A percentile compares a stretch with the other conserved stretches of the same genome.
phyloP scores from a whole-genome alignment of 2,329 filamentous ascomycete species.

The Microcyclosporella mali region DNA sequence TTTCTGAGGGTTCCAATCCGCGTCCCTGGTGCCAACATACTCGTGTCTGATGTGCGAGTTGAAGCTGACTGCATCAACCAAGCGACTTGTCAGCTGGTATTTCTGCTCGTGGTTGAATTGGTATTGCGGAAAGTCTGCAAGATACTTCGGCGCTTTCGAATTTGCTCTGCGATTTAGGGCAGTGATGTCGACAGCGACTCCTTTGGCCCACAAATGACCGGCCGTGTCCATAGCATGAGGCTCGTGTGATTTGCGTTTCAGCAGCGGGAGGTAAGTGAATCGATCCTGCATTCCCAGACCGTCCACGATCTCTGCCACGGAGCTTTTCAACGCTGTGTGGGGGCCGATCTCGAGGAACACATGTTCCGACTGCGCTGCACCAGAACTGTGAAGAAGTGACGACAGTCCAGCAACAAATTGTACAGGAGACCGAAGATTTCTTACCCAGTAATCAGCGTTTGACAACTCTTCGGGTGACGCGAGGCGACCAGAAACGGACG shows the following conservation, averaged over 20 bases:
- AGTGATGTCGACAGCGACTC: slow-evolving; percentile 1
- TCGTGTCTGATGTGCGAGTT: neutral
- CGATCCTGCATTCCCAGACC: neutral
- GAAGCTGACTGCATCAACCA: neutral
- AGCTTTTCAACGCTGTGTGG: neutral
- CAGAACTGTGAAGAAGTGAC: too few relatives aligned
- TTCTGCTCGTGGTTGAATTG: slow-evolving; percentile 7
- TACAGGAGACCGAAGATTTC: slow-evolving; percentile 42
- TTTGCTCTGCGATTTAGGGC: neutral
- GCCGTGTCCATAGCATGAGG: neutral
- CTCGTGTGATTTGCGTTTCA: neutral
- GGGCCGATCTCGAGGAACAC: slow-evolving; percentile 3
- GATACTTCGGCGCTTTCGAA: neutral
- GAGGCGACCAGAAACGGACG: neutral
- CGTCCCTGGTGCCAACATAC: slow-evolving; percentile 1
- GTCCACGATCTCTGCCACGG: neutral
- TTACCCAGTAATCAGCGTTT: slow-evolving; percentile 36
- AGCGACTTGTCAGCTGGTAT: neutral
- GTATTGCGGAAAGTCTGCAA: slow-evolving; percentile 8
- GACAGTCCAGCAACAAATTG: slow-evolving; percentile 32
- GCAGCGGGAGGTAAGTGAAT: neutral
- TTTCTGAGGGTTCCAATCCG: neutral
- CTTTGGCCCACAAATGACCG: neutral
- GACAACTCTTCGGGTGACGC: too few relatives aligned
- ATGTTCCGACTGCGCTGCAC: too few relatives aligned